These are phyloP conservation scores for Pseudogymnoascus verrucosus DNA, from an alignment of 2,329 filamentous ascomycete genomes.

Conservation along the genomic window DNA sequence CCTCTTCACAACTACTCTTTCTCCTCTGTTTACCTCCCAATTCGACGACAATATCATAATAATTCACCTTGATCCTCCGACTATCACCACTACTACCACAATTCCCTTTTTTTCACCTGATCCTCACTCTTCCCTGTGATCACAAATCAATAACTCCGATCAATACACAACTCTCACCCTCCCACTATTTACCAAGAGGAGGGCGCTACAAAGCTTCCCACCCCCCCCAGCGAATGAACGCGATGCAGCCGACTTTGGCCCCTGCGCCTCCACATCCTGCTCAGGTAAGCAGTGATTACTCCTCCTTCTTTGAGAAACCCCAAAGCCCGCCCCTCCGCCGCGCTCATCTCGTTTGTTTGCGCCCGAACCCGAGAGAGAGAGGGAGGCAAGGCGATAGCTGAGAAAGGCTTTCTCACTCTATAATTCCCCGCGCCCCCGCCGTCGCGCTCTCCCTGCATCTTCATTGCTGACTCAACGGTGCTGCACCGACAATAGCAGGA, in stretches of 20 bases:
- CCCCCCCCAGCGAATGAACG: not conserved
- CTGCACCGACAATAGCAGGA: slow-evolving; percentile 6
- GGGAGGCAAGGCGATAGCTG: not conserved
- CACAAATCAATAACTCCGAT: not conserved
- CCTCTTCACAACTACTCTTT: not conserved
- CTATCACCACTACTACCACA: not conserved
- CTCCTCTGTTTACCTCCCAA: not conserved
- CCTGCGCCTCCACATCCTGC: slow-evolving; percentile 11
- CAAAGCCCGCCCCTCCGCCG: not conserved
- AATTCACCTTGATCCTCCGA: not conserved
- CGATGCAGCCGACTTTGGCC: slow-evolving; percentile 12
- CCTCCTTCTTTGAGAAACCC: not conserved
- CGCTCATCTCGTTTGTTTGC: not conserved
- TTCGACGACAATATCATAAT: not conserved
- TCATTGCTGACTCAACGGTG: slow-evolving; percentile 7
- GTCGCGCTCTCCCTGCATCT: not conserved
- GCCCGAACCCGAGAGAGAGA: not conserved
- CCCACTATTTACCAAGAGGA: not conserved
- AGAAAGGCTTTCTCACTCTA: not conserved
- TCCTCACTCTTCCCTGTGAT: not conserved
- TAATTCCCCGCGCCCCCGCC: slow-evolving; percentile 1
- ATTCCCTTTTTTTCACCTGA: not conserved
- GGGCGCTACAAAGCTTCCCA: not conserved
- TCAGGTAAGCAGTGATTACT: slow-evolving; percentile 12
- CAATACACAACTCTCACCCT: not conserved